phyloP scores from a whole-genome alignment of 192 early-diverging fungal genomes.

The Podila epicladia region DNA sequence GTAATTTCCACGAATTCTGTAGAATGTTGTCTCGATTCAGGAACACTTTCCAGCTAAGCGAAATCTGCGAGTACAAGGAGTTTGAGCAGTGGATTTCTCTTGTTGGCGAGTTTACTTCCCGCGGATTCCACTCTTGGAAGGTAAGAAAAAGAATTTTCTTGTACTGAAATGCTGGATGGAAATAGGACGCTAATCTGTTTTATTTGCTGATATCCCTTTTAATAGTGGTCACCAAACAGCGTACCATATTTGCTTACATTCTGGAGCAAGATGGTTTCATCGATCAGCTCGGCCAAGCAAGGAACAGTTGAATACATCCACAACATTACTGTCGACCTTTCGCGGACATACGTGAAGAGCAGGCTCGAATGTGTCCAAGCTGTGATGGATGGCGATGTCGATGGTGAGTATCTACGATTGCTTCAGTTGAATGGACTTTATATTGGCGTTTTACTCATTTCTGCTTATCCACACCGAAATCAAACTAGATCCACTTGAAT shows the following conservation, averaged over 20 bases:
- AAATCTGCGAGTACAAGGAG: slow-evolving; percentile 77
- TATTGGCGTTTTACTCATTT: not conserved
- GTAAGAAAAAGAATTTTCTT: slow-evolving; percentile 35
- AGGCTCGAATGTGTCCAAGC: slow-evolving; percentile 60
- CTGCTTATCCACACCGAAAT: not conserved
- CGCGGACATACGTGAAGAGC: slow-evolving; percentile 60
- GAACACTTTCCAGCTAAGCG: slow-evolving; percentile 80
- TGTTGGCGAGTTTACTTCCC: slow-evolving; percentile 70
- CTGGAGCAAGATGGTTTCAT: slow-evolving; percentile 84
- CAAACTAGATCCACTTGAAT: slow-evolving; percentile 67
- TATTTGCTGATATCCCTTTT: slow-evolving; percentile 1
- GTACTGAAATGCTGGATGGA: not conserved
- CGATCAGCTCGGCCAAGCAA: slow-evolving; percentile 42
- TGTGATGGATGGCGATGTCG: slow-evolving; percentile 60
- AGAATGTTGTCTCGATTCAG: slow-evolving; percentile 84
- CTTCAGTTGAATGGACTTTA: not conserved
- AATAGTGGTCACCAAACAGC: slow-evolving; percentile 79
- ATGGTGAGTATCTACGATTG: slow-evolving; percentile 51
- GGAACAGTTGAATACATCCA: slow-evolving; percentile 24
- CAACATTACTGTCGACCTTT: slow-evolving; percentile 50
- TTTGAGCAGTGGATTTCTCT: slow-evolving; percentile 75
- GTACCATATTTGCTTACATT: slow-evolving; percentile 82
- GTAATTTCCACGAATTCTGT: slow-evolving; percentile 90
- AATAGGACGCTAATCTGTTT: not conserved
- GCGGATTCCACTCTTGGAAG: slow-evolving; percentile 71